Evolutionary conservation across 768 basidiomycete species (phyloP), one percentile per base, ranked within the genome.

Genomic region (Pseudohyphozyma bogoriensis): DNA sequence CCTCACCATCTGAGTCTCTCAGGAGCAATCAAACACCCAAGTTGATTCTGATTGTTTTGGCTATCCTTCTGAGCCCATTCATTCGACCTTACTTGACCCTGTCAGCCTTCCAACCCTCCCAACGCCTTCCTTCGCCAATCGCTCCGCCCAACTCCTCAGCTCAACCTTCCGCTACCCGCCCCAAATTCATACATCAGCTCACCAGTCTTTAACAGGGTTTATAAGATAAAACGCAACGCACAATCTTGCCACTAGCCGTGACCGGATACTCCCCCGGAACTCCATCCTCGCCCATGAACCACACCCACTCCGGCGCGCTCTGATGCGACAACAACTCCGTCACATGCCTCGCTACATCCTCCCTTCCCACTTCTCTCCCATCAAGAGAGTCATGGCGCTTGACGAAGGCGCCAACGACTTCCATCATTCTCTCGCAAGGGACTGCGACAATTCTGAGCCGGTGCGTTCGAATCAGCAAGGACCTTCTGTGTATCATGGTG

Each of bases 221-320:
- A 16, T 2, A 35, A 35, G 7, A 51, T 1, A 8, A 33, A 32
- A 51, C 33, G 1, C 12, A 6, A 36, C 50, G 33, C 50, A 51
- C 50, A 51, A 90, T 82, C 72, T 90, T 90, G 42, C 87, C 87
- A 64, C 87, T 89, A 18, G 85, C 87, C 13, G 88, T 90, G 76
- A 86, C 88, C 1, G 88, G 87, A 11, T 89, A 71, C 63, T 86
- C 83, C 12, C 70, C 72, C 11, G 77, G 74, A 3, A 72, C 73
- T 1, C 79, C 81, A 47, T 84, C 84, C 67, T 87, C 84, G 18
- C 82, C 84, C 1, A 86, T 64, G 63, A 88, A 88, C 85, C 87
- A 90, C 4, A 89, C 82, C 85, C 86, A 89, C 12, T 78, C 76
- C 0, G 87, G 87, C 1, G 83, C 81, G 72, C 86, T 87, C 86